A percentile compares a stretch with the other conserved stretches of the same genome.
Conservation (phyloP, 75 land plant species). For the Picea sitchensis region DNA sequence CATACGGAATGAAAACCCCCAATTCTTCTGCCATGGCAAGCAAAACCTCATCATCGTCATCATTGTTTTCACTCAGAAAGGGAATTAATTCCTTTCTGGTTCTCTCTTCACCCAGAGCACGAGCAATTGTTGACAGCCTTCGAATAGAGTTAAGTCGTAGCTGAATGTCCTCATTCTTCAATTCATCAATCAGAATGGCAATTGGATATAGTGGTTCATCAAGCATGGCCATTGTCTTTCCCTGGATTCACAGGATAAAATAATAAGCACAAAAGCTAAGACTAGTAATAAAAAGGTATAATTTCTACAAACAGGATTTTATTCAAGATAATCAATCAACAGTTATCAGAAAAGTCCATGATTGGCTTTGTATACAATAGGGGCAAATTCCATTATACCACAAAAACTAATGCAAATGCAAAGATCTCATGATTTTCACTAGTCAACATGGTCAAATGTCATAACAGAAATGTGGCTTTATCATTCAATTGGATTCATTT, state of each 20-base stretch:
- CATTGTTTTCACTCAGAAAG: slow-evolving; percentile 90
- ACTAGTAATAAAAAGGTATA: too few species aligned
- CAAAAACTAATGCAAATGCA: too few species aligned
- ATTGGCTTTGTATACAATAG: too few species aligned
- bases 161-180: slow-evolving; percentile 93
- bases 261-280: too few species aligned
- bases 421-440: too few species aligned
- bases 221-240: slow-evolving; percentile 45
- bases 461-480: too few species aligned
- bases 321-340: too few species aligned
- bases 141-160: slow-evolving; percentile 92
- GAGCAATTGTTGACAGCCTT: slow-evolving; percentile 85
- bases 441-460: too few species aligned
- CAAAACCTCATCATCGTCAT: slow-evolving; percentile 94
- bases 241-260: slow-evolving; percentile 4
- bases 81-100: slow-evolving; percentile 94
- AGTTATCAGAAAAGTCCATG: too few species aligned
- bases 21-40: slow-evolving; percentile 97
- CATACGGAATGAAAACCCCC: slow-evolving; percentile 92
- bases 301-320: too few species aligned
- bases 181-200: slow-evolving; percentile 89
- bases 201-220: slow-evolving; percentile 86
- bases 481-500: too few species aligned
- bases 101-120: slow-evolving; percentile 91
- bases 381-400: too few species aligned